Evolutionary conservation across 2,329 filamentous ascomycete genomes (phyloP).

Genomic region (Xylariomycetidae sp.): DNA sequence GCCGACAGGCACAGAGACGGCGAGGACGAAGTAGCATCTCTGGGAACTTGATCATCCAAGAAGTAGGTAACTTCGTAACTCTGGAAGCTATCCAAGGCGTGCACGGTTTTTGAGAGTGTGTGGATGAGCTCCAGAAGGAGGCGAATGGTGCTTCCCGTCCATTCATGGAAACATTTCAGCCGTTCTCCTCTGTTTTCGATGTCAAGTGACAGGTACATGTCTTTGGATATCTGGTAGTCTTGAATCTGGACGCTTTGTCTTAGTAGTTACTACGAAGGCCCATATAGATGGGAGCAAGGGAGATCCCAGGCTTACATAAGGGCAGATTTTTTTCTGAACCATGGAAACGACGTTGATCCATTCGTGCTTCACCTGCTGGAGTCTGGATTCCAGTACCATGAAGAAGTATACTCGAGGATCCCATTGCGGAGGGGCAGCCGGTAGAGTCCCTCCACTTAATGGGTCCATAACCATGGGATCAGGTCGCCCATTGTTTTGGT

Average conservation of each 20-base stretch:
- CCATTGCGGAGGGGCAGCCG: conserved; percentile 4
- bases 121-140: conserved; percentile 6
- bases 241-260: conserved; percentile 2
- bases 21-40: not conserved
- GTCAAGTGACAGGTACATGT: conserved; percentile 6
- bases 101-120: conserved; percentile 3
- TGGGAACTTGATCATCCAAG: not conserved
- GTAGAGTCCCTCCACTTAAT: conserved; percentile 4
- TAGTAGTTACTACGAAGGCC: not conserved
- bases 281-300: not conserved
- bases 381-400: conserved; percentile 4
- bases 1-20: conserved; percentile 4
- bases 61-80: conserved; percentile 5
- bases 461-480: conserved; percentile 4
- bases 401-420: conserved; percentile 8
- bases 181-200: conserved; percentile 5
- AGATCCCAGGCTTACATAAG: conserved; percentile 3
- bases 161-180: conserved; percentile 6
- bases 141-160: conserved; percentile 5
- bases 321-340: conserved; percentile 6
- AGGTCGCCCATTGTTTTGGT: conserved; percentile 1
- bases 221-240: conserved; percentile 6
- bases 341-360: conserved; percentile 7
- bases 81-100: conserved; percentile 5
- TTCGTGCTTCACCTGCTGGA: conserved; percentile 9